phyloP scores from a whole-genome alignment of 1,139 yeast species.

The Suhomyces maxii region DNA sequence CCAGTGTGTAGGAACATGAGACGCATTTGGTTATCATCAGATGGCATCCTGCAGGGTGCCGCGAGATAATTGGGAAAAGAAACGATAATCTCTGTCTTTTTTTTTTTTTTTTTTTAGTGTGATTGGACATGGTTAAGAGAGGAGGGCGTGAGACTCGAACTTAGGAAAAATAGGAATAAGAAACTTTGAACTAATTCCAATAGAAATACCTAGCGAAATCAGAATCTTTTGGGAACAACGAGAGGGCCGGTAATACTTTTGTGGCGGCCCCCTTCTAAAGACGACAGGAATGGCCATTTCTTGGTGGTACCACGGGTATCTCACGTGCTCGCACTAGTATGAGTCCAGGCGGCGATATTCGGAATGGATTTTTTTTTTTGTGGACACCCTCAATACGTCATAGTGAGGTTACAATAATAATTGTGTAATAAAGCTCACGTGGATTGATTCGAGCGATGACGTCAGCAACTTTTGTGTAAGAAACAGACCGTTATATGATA shows the following conservation, averaged over 20 bases:
- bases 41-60: constrained; percentile 7
- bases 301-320: background rate
- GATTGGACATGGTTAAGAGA: background rate
- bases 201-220: background rate
- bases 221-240: no score
- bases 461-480: constrained; percentile 8
- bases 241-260: no score
- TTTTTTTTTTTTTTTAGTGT: background rate
- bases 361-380: background rate
- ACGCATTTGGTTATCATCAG: constrained; percentile 8
- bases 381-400: constrained; percentile 8
- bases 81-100: constrained; percentile 1
- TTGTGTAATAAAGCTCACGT: constrained; percentile 9
- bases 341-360: background rate
- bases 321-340: background rate
- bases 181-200: background rate
- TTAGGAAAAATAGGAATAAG: background rate
- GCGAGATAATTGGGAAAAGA: constrained; percentile 4
- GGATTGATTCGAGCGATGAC: constrained; percentile 4
- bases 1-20: no score
- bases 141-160: background rate
- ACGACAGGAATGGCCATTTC: no score
- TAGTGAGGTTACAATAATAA: constrained; percentile 1
- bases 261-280: no score
- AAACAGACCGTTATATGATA: constrained; percentile 3